Evolutionary conservation across 2,329 filamentous ascomycete genomes (phyloP), one percentile per base, ranked within the genome.

Genomic region (Lachnellula occidentalis): DNA sequence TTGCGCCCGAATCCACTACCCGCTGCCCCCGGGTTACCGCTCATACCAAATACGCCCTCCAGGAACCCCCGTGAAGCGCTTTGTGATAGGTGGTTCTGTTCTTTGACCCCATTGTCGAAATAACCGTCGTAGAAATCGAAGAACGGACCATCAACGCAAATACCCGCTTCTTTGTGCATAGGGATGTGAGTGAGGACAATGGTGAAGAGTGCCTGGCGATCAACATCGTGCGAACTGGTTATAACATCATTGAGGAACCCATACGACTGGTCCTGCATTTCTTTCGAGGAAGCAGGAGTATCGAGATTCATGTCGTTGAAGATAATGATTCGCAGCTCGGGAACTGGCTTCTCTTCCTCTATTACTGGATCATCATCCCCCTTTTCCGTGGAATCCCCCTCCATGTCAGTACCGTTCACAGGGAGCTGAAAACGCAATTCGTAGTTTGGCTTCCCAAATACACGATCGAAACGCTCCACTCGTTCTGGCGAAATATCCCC

Each of bases 221-320:
- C 76, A 42, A 89, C 86, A 1, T 82, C 77, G 2, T 77, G 71
- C 1, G 85, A 81, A 3, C 80, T 78, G 52, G 76, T 75, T 61
- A 90, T 90, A 50, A 88, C 73, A 36, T 78, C 72, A 70, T 90
- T 88, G 67, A 92, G 76, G 66, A 95, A 96, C 27, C 75, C 67
- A 71, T 95, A 95, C 0, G 89, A 94, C 48, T 85, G 76, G 56
- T 85, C 78, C 68, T 95, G 90, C 3, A 96, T 77, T 2, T 80
- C 75, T 3, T 74, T 65, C 17, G 82, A 80, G 39, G 82, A 76
- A 4, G 87, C 90, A 0, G 94, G 94, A 0, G 85, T 88, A 70
- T 99, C 94, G 37, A 99, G 82, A 65, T 95, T 95, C 81, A 99
- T 90, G 53, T 90, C 86, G 72, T 99, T 99, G 60, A 99, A 78